Evolutionary conservation across 2,329 filamentous ascomycete genomes (phyloP).

Genomic region (Ilyonectria mors-panacis): DNA sequence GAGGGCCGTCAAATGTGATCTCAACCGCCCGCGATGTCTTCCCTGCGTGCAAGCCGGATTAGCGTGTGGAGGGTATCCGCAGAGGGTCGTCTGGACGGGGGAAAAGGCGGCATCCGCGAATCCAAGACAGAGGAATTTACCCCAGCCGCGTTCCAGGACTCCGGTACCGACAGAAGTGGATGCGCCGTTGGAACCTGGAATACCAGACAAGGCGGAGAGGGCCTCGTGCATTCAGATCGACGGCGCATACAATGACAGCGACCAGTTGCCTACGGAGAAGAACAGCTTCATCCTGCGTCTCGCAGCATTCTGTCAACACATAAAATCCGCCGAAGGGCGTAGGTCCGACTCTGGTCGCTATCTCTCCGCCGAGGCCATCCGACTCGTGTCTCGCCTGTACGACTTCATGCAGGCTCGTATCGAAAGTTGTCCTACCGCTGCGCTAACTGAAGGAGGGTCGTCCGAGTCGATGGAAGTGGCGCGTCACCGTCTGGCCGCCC

Average conservation of each 20-base stretch:
- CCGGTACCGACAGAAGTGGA: background rate
- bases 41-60: constrained; percentile 49
- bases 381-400: constrained; percentile 44
- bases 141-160: background rate
- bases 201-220: background rate
- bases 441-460: constrained; percentile 4
- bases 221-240: background rate
- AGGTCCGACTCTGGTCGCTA: constrained; percentile 13
- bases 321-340: constrained; percentile 38
- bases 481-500: constrained; percentile 50
- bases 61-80: constrained; percentile 50
- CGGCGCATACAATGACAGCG: background rate
- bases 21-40: constrained; percentile 47
- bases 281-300: constrained; percentile 43
- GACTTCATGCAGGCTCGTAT: constrained; percentile 47
- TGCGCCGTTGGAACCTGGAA: background rate
- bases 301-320: constrained; percentile 44
- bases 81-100: constrained; percentile 50
- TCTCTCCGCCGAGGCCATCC: constrained; percentile 40
- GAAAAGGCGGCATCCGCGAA: constrained; percentile 16
- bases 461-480: constrained; percentile 38
- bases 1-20: constrained; percentile 47
- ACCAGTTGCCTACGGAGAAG: constrained; percentile 32
- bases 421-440: constrained; percentile 26
- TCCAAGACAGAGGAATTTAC: background rate